Evolutionary conservation across 495 filamentous ascomycete species (phyloP).

Genomic region (Aspergillus taichungensis): DNA sequence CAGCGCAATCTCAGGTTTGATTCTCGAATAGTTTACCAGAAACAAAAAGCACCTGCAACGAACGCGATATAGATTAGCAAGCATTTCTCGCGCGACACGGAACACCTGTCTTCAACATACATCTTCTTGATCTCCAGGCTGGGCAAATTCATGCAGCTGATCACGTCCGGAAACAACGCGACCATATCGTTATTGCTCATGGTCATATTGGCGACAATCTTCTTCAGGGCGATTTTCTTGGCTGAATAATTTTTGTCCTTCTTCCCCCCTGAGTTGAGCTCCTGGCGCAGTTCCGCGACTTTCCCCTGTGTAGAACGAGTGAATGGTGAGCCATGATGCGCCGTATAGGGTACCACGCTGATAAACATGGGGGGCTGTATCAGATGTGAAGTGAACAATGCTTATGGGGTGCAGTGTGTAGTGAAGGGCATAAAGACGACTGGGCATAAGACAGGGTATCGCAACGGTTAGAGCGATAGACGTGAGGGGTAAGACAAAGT

Average conservation of each 20-base stretch:
- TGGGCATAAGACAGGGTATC: too few relatives aligned
- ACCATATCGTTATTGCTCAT: constrained; percentile 99
- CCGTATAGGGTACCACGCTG: constrained; percentile 22
- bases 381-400: background rate
- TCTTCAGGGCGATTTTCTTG: constrained; percentile 99
- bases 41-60: constrained; percentile 84
- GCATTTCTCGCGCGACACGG: background rate
- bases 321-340: constrained; percentile 29
- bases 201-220: constrained; percentile 99
- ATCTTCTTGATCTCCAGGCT: constrained; percentile 99
- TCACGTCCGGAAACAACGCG: constrained; percentile 88
- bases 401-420: background rate
- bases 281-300: constrained; percentile 91
- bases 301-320: constrained; percentile 68
- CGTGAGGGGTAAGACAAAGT: constrained; percentile 5
- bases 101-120: constrained; percentile 39
- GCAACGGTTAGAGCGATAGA: background rate
- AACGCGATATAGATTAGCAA: constrained; percentile 14
- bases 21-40: constrained; percentile 90
- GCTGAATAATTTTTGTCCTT: constrained; percentile 96
- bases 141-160: constrained; percentile 87
- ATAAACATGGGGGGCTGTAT: constrained; percentile 20
- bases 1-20: constrained; percentile 89
- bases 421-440: constrained; percentile 1
- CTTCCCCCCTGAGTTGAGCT: constrained; percentile 88